These are phyloP conservation scores for Rhodosporidiobolus odoratus DNA, from an alignment of 768 basidiomycete genomes.

Conservation along the genomic window DNA sequence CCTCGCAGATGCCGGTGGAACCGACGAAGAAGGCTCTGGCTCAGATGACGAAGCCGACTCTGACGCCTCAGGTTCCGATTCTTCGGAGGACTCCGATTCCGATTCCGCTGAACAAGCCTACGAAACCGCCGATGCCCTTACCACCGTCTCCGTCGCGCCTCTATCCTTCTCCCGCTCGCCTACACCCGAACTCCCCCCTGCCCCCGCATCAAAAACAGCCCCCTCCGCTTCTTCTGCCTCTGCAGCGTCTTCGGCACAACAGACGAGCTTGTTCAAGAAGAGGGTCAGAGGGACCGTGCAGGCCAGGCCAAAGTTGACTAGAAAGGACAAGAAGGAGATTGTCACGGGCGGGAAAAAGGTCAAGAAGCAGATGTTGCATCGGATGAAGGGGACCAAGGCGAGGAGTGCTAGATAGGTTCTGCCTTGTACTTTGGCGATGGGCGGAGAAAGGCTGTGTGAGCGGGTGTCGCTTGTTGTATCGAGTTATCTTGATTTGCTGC, in stretches of 20 bases:
- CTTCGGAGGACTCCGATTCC: background rate
- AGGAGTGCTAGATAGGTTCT: conserved; percentile 15
- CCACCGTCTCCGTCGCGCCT: conserved; percentile 31
- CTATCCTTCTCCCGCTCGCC: conserved; percentile 33
- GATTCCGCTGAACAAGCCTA: conserved; percentile 3
- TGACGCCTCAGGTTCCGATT: background rate
- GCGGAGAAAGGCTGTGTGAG: no score
- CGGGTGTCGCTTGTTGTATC: no score
- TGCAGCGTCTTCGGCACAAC: background rate
- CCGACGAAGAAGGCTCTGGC: conserved; percentile 2
- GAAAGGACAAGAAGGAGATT: conserved; percentile 33
- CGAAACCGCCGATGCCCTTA: conserved; percentile 23
- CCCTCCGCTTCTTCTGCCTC: background rate
- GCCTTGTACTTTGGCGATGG: no score
- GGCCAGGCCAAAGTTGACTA: conserved; percentile 28
- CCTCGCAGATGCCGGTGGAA: background rate
- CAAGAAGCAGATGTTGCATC: conserved; percentile 25
- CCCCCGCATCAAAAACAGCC: no score
- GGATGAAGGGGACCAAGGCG: conserved; percentile 34
- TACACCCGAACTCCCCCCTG: conserved; percentile 20
- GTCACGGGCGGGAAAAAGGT: conserved; percentile 28
- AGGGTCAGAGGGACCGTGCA: conserved; percentile 21
- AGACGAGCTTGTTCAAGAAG: conserved; percentile 19
- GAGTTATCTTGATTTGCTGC: no score
- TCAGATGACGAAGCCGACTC: background rate